Base-by-base conservation (phyloP, 805 yeast species). In the Kodamaea neixiangensis region DNA sequence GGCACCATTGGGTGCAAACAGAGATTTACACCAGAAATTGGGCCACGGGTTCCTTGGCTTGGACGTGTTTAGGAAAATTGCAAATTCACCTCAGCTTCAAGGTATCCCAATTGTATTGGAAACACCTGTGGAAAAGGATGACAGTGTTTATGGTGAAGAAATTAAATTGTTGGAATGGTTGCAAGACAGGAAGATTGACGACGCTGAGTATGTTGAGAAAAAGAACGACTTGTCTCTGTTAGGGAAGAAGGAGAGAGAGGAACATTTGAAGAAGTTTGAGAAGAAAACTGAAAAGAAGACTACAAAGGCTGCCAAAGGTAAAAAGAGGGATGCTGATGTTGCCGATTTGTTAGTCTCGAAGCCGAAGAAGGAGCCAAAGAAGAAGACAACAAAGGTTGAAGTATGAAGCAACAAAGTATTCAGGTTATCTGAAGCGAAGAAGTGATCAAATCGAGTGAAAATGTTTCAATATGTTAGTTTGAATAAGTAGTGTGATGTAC, bases 21-120 rank as follows among this genome's bases (percentile, higher is more conserved):
- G 96, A 55, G 99, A 94, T 67, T 78, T 93, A 49, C 99, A 94
- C 65, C 96, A 94, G 64, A 82, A 84, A 53, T 69, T 94, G 35
- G 99, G 99, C 1, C 76, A 81, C 57, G 99, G 99, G 0, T 94
- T 89, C 61, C 63, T 94, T 43, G 97, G 97, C 0, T 73, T 94
- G 43, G 97, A 93, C 58, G 82, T 86, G 11, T 94, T 94, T 66
- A 73, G 96, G 57, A 69, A 83, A 20, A 69, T 93, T 47, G 89
- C 96, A 56, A 90, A 91, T 66, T 81, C 81, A 49, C 67, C 75
- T 1, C 76, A 83, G 47, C 73, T 93, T 20, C 71, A 78, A 46
- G 76, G 75, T 6, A 77, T 93, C 1, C 98, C 98, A 3, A 79
- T 92, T 33, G 77, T 94, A 17, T 73, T 94, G 51, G 99, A 94